phyloP scores from a whole-genome alignment of 257 asterid species.

The Vinca minor region DNA sequence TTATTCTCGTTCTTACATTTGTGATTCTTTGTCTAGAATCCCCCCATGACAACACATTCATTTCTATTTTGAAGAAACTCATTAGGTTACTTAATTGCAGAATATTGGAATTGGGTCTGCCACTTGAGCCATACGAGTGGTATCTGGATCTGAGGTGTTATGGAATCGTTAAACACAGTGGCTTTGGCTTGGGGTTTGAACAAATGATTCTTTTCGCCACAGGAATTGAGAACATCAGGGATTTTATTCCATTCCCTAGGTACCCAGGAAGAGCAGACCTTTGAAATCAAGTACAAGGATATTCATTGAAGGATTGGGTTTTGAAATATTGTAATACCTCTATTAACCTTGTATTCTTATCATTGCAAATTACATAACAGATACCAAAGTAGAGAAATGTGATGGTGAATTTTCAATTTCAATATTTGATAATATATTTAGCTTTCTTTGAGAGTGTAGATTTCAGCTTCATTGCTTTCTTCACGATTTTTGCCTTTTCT shows the following conservation, averaged over 20 bases:
- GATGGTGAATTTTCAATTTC: too few relatives aligned
- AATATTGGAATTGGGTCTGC: constrained; percentile 67
- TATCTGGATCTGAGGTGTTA: constrained; percentile 81
- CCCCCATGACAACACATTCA: too few relatives aligned
- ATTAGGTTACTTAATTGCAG: constrained; percentile 32
- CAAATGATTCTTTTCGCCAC: constrained; percentile 94
- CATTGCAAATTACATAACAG: too few relatives aligned
- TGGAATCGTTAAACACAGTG: constrained; percentile 86
- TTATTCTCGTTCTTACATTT: background rate
- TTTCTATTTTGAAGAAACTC: constrained; percentile 1
- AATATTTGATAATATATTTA: too few relatives aligned
- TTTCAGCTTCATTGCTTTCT: too few relatives aligned
- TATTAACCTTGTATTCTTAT: background rate
- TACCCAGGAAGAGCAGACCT: constrained; percentile 84
- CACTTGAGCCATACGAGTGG: constrained; percentile 89
- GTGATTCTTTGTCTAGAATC: too few relatives aligned
- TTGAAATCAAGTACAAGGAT: too few relatives aligned
- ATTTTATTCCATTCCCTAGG: constrained; percentile 93
- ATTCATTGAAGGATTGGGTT: background rate
- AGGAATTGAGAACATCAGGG: constrained; percentile 86
- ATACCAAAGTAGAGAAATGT: constrained; percentile 1
- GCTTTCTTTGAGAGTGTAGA: too few relatives aligned
- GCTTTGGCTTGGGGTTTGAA: constrained; percentile 93
- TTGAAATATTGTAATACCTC: background rate
- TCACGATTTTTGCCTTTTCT: too few relatives aligned